Percentiles rank a stretch among this genome's conserved stretches.
phyloP scores from a whole-genome alignment of 208 protist species.

The Acanthamoeba rhysodes region DNA sequence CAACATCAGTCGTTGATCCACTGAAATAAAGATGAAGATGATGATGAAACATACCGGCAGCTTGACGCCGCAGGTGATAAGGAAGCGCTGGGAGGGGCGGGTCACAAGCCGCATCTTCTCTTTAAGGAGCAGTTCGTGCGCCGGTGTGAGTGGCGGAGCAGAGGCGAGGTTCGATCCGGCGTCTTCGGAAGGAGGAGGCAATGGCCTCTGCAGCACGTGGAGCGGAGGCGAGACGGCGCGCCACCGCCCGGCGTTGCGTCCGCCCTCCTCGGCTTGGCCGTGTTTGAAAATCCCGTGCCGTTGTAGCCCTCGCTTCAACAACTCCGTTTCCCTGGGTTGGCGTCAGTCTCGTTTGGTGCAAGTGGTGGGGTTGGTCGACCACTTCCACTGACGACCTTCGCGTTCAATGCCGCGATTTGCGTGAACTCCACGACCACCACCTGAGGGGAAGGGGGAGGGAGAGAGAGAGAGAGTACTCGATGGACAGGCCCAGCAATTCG shows the following conservation, averaged over 20 bases:
- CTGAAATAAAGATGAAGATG: too few species aligned
- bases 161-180: background rate
- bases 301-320: slow-evolving; percentile 1
- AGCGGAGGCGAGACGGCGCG: background rate
- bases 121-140: background rate
- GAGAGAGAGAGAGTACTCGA: background rate
- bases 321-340: background rate
- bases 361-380: too few species aligned
- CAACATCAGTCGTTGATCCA: background rate
- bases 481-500: background rate
- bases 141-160: background rate
- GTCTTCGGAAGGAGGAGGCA: background rate
- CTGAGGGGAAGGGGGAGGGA: too few species aligned
- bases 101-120: background rate
- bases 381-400: too few species aligned
- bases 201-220: background rate
- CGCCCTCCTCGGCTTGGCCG: too few species aligned
- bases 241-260: background rate
- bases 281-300: background rate
- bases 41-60: background rate
- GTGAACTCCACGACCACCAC: too few species aligned
- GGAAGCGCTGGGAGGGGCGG: background rate
- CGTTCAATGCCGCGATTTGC: too few species aligned
- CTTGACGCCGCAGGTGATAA: background rate
- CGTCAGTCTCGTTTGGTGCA: background rate